A percentile compares a stretch with the other conserved stretches of the same genome.
These are phyloP conservation scores for Dichotomocladium elegans DNA, from an alignment of 371 early-diverging fungal genomes.

Conservation along the genomic window DNA sequence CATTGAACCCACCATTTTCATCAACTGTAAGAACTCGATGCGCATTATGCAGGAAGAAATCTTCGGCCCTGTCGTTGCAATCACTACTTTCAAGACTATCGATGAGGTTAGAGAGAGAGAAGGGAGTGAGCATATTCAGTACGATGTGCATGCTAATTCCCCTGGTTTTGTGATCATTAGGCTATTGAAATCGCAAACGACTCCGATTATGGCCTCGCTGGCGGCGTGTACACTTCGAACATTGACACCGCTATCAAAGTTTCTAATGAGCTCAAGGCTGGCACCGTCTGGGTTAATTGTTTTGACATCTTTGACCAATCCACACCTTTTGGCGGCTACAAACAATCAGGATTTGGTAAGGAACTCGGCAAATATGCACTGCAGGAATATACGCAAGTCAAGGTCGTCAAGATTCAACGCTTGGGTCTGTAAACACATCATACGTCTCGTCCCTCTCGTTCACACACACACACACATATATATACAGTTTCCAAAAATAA, in stretches of 20 bases:
- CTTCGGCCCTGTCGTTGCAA: slow-evolving; percentile 89
- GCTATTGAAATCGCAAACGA: slow-evolving; percentile 75
- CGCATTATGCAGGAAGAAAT: slow-evolving; percentile 77
- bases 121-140: too few species aligned
- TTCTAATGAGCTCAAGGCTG: slow-evolving; percentile 66
- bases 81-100: slow-evolving; percentile 67
- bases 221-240: slow-evolving; percentile 76
- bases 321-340: slow-evolving; percentile 88
- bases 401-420: slow-evolving; percentile 61
- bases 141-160: too few species aligned
- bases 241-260: slow-evolving; percentile 59
- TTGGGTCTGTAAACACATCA: too few species aligned
- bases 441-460: too few species aligned
- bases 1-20: slow-evolving; percentile 78
- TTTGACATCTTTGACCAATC: slow-evolving; percentile 42
- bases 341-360: slow-evolving; percentile 80
- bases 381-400: slow-evolving; percentile 64
- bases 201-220: slow-evolving; percentile 83
- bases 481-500: too few species aligned
- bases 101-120: too few species aligned
- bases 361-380: slow-evolving; percentile 74
- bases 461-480: too few species aligned
- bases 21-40: slow-evolving; percentile 61
- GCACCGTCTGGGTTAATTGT: slow-evolving; percentile 75
- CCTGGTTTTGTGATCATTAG: too few species aligned